Conservation (phyloP, 139 green algal genomes). For the Eudorina sp. region DNA sequence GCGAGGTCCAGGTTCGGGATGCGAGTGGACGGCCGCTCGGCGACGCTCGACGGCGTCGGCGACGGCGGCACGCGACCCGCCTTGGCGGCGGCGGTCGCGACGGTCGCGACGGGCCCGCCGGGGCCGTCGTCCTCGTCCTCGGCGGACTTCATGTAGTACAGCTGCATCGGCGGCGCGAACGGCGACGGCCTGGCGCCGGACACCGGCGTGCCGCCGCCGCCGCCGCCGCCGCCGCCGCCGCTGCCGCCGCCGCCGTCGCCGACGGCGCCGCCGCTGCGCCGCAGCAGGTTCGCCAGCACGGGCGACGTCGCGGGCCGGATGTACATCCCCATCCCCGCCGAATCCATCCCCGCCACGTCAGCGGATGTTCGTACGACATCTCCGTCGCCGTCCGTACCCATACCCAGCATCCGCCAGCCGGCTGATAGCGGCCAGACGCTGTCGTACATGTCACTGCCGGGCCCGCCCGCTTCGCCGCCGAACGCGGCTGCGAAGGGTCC, state of each 20-base stretch:
- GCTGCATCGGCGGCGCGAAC: constrained; percentile 27
- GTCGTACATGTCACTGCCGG: neutral
- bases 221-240: neutral
- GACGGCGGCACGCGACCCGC: neutral
- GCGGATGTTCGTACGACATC: neutral
- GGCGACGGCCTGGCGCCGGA: neutral
- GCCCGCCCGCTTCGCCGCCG: neutral
- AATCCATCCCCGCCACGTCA: neutral
- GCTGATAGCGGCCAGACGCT: neutral
- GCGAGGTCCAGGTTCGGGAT: neutral
- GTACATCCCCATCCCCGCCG: neutral
- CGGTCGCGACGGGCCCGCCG: neutral
- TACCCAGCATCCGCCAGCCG: neutral
- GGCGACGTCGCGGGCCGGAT: neutral
- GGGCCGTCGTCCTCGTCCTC: neutral
- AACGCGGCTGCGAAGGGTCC: neutral
- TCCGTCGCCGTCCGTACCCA: neutral
- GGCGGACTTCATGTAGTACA: neutral
- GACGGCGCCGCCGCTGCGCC: neutral
- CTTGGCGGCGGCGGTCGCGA: constrained; percentile 8
- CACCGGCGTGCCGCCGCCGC: neutral
- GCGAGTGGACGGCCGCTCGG: neutral
- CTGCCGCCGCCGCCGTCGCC: neutral
- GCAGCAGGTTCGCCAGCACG: neutral
- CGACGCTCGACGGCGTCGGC: neutral